Conservation (phyloP, 129 eudicot genomes). For the Flaveria trinervia region DNA sequence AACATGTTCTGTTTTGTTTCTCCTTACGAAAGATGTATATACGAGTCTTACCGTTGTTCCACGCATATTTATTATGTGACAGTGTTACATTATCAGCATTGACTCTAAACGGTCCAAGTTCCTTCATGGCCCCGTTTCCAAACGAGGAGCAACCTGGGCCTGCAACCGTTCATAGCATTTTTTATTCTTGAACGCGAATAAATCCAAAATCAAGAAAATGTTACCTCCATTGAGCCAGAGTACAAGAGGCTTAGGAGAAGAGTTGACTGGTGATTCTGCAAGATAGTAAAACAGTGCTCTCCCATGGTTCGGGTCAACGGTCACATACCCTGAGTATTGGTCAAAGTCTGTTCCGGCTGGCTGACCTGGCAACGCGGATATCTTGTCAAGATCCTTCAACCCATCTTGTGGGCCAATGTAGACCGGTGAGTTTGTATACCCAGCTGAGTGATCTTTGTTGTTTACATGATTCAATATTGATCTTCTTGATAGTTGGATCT, state of each 20-base stretch:
- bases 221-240: conserved; percentile 77
- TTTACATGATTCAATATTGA: background rate
- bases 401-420: conserved; percentile 14
- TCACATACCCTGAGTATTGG: conserved; percentile 70
- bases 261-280: conserved; percentile 38
- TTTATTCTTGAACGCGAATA: background rate
- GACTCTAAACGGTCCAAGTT: conserved; percentile 53
- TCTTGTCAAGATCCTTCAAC: conserved; percentile 3
- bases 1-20: background rate
- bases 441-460: background rate
- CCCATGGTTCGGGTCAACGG: conserved; percentile 48
- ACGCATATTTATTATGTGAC: conserved; percentile 37
- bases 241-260: conserved; percentile 57
- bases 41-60: conserved; percentile 42
- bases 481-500: conserved; percentile 23
- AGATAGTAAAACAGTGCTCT: conserved; percentile 56
- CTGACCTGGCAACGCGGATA: conserved; percentile 10
- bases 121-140: conserved; percentile 47
- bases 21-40: background rate
- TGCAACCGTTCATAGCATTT: conserved; percentile 1
- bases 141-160: conserved; percentile 65
- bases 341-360: conserved; percentile 14
- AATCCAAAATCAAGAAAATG: background rate
- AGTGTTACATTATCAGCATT: conserved; percentile 45
- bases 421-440: background rate